Base-by-base conservation (phyloP, 1,284 basidiomycete genomes). In the Naganishia cerealis region DNA sequence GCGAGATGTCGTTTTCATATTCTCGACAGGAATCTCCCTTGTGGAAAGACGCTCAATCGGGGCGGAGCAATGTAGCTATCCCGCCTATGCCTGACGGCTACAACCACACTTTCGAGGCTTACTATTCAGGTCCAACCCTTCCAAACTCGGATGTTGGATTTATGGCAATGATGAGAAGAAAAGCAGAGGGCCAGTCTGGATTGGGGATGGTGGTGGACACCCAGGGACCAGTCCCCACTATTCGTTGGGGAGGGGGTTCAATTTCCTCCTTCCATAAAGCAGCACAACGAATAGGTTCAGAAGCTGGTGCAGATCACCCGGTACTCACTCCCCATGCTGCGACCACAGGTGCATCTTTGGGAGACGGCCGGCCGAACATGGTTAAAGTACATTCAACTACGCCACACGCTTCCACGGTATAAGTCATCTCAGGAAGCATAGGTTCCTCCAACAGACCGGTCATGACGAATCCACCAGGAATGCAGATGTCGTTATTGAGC, bases 201-300 rank as follows among this genome's bases (percentile, higher is more conserved):
- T 26, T 63, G 24, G 39, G 52, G 3, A 63, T 63, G 61, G 26
- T 63, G 16, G 50, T 63, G 9, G 61, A 63, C 26, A 40, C 36
- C 5, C 16, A n/a, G 1, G 50, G 26, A 33, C 21, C 6, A 16
- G 50, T 63, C 18, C 61, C 61, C 5, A 52, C 42, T 29, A 54
- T 54, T 24, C 50, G 50, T 3, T 63, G 61, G 61, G 12, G 38
- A 38, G 33, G 57, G 24, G 26, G 40, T 13, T n/a, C n/a, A 8
- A 29, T 16, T 12, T 9, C 43, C 26, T 18, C 42, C 1, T 12
- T 7, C 1, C 16, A 10, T 6, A 2, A 26, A 26, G 43, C 7
- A 18, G 7, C 7, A 8, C 43, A 21, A 8, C 46, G 13, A 10
- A 24, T 24, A 50, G 46, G n/a, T 9, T 50, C 46, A 9, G 46